phyloP scores from a whole-genome alignment of 345 rosid genomes.

The Erodium maritimum region DNA sequence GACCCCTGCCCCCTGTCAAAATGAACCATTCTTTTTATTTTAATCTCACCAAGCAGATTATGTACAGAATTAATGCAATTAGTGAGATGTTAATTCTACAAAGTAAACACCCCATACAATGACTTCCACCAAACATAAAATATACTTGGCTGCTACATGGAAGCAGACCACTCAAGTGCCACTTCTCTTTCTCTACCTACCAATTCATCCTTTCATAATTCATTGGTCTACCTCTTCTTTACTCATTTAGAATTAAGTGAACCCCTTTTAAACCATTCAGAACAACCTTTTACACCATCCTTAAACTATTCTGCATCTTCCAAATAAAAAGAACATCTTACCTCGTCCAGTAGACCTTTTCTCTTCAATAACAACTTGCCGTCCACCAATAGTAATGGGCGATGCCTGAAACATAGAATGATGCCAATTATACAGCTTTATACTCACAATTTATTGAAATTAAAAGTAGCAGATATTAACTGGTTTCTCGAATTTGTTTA shows the following conservation, averaged over 20 bases:
- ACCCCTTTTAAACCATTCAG: not conserved
- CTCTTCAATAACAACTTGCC: constrained; percentile 58
- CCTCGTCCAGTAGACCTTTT: constrained; percentile 90
- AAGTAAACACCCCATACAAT: no score
- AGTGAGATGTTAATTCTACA: no score
- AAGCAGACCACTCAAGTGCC: not conserved
- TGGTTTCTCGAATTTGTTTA: no score
- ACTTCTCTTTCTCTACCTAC: not conserved
- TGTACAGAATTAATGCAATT: not conserved
- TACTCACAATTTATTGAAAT: not conserved
- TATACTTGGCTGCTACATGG: no score
- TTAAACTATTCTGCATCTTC: not conserved
- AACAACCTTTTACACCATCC: not conserved
- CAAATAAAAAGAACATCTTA: constrained; percentile 14
- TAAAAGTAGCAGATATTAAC: no score
- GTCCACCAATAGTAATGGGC: constrained; percentile 57
- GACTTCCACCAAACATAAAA: no score
- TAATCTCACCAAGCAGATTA: not conserved
- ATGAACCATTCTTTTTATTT: constrained; percentile 2
- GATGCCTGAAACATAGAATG: constrained; percentile 51
- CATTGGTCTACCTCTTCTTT: not conserved
- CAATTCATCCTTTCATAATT: not conserved
- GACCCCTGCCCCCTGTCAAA: constrained; percentile 57
- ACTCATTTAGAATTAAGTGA: not conserved
- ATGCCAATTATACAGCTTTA: not conserved